Conservation (phyloP, 108 stramenopile genomes). For the Thalassiosira profunda region DNA sequence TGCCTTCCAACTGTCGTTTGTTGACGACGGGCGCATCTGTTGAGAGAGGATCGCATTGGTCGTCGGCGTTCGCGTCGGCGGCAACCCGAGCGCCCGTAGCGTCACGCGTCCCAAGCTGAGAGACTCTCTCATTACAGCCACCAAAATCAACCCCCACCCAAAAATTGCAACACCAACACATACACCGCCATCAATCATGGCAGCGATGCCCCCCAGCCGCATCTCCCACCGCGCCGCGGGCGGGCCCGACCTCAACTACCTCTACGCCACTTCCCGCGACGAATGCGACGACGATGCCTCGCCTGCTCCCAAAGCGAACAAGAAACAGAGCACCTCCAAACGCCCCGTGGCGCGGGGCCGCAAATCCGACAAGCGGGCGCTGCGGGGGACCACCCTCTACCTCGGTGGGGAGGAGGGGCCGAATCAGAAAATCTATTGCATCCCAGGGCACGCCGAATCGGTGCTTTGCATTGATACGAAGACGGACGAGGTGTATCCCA, state of each 20-base stretch:
- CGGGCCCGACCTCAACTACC: slow-evolving; percentile 48
- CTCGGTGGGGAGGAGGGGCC: slow-evolving; percentile 77
- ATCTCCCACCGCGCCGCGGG: slow-evolving; percentile 38
- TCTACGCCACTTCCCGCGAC: slow-evolving; percentile 32
- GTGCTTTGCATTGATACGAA: slow-evolving; percentile 73
- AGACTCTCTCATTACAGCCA: no score
- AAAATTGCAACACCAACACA: no score
- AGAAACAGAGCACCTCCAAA: slow-evolving; percentile 1
- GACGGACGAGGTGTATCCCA: slow-evolving; percentile 54
- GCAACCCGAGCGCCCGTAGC: no score
- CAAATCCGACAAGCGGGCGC: slow-evolving; percentile 13
- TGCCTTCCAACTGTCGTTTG: no score
- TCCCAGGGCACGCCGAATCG: slow-evolving; percentile 76
- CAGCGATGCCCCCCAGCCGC: no score
- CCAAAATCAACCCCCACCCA: no score
- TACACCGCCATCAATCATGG: no score
- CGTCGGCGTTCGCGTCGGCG: no score
- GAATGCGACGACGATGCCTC: slow-evolving; percentile 10
- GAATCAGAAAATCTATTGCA: slow-evolving; percentile 83
- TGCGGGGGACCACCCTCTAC: slow-evolving; percentile 57
- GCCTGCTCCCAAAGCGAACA: not conserved
- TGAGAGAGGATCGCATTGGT: no score
- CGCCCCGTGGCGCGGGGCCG: slow-evolving; percentile 17
- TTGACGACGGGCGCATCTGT: no score
- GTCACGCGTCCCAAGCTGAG: no score